Evolutionary conservation across 2,329 filamentous ascomycete species (phyloP).

Genomic region (Fusarium sp.): DNA sequence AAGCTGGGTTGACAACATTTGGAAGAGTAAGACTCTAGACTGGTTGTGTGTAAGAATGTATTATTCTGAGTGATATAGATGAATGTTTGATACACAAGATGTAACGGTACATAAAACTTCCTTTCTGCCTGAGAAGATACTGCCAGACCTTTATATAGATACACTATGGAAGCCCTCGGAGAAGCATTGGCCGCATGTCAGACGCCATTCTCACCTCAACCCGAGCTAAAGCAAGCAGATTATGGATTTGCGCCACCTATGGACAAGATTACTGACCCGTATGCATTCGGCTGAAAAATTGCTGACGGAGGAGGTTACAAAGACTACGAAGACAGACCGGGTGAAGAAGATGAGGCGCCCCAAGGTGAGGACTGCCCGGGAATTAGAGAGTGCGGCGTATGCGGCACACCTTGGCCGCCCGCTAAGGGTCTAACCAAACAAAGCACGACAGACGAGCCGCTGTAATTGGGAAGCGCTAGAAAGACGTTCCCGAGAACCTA

Average conservation of each 20-base stretch:
- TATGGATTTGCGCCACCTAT: slow-evolving; percentile 2
- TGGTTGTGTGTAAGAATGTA: neutral
- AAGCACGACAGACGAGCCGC: slow-evolving; percentile 14
- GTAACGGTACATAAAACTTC: slow-evolving; percentile 7
- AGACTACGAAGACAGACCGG: slow-evolving; percentile 43
- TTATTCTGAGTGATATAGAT: neutral
- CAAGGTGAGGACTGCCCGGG: slow-evolving; percentile 21
- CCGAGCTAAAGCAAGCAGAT: neutral
- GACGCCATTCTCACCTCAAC: slow-evolving; percentile 1
- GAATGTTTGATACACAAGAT: slow-evolving; percentile 16
- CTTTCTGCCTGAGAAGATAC: slow-evolving; percentile 28
- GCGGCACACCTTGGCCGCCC: slow-evolving; percentile 20
- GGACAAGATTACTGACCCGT: slow-evolving; percentile 10
- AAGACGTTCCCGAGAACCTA: slow-evolving; percentile 7
- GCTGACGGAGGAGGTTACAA: slow-evolving; percentile 29
- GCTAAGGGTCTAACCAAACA: slow-evolving; percentile 10
- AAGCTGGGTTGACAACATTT: slow-evolving; percentile 47
- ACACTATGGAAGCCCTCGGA: slow-evolving; percentile 13
- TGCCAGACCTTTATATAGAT: slow-evolving; percentile 40
- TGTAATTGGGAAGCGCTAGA: slow-evolving; percentile 18
- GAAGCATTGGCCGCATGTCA: slow-evolving; percentile 13
- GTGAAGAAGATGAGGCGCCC: neutral
- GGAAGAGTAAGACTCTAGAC: slow-evolving; percentile 8
- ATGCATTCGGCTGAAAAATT: slow-evolving; percentile 6
- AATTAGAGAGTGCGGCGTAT: slow-evolving; percentile 18